Evolutionary conservation across 2,329 filamentous ascomycete species (phyloP).

Genomic region (Phialophora macrospora): DNA sequence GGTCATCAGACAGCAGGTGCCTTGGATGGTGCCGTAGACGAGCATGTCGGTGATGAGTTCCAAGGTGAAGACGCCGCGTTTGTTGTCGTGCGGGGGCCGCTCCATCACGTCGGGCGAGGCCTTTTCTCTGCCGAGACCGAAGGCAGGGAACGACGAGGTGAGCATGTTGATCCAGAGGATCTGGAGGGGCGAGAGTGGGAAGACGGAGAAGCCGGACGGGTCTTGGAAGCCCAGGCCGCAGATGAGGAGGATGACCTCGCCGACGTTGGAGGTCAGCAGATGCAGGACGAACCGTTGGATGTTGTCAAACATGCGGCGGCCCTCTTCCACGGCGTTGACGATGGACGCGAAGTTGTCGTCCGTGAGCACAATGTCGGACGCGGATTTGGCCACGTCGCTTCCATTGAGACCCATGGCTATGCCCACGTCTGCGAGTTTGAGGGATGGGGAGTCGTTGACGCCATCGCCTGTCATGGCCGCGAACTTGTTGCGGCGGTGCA

Average conservation of each 20-base stretch:
- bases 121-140: constrained; percentile 64
- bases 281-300: constrained; percentile 75
- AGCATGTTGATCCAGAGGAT: constrained; percentile 70
- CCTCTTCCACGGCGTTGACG: constrained; percentile 80
- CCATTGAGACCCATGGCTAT: constrained; percentile 88
- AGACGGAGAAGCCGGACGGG: constrained; percentile 57
- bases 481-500: constrained; percentile 75
- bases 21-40: constrained; percentile 58
- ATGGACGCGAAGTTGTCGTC: constrained; percentile 91
- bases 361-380: constrained; percentile 64
- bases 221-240: constrained; percentile 66
- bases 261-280: constrained; percentile 61
- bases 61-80: constrained; percentile 57
- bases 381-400: constrained; percentile 78
- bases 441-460: constrained; percentile 82
- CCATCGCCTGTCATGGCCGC: constrained; percentile 90
- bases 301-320: constrained; percentile 83
- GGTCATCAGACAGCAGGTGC: constrained; percentile 54
- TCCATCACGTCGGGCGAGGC: constrained; percentile 60
- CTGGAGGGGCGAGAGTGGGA: constrained; percentile 63
- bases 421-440: constrained; percentile 80
- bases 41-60: constrained; percentile 61
- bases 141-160: constrained; percentile 63
- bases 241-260: constrained; percentile 62
- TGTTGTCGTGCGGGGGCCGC: constrained; percentile 59